These are phyloP conservation scores for Lentinula sp. DNA, from an alignment of 768 basidiomycete genomes.

Conservation along the genomic window DNA sequence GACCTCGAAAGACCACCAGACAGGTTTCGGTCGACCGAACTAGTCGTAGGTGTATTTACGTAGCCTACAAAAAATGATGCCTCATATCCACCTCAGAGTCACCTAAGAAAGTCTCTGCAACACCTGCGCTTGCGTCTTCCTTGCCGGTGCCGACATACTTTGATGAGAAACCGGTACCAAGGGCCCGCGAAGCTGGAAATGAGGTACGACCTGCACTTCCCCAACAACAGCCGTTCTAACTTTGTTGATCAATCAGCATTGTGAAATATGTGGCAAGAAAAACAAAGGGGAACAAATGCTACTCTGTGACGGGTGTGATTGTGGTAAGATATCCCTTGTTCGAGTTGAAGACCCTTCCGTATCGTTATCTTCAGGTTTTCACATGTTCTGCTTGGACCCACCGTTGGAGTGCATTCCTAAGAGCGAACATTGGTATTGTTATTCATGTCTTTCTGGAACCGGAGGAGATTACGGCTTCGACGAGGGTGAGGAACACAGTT, in stretches of 20 bases:
- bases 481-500: slow-evolving; percentile 92
- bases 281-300: slow-evolving; percentile 89
- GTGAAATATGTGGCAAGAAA: slow-evolving; percentile 90
- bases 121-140: neutral
- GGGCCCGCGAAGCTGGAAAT: slow-evolving; percentile 1
- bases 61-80: slow-evolving; percentile 2
- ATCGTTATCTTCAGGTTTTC: slow-evolving; percentile 62
- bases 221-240: neutral
- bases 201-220: slow-evolving; percentile 37
- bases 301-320: slow-evolving; percentile 83
- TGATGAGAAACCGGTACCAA: slow-evolving; percentile 24
- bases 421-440: slow-evolving; percentile 90
- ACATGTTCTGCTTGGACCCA: slow-evolving; percentile 95
- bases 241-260: slow-evolving; percentile 45
- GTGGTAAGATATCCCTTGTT: slow-evolving; percentile 38
- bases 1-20: slow-evolving; percentile 47
- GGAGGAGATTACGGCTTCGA: slow-evolving; percentile 98
- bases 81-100: slow-evolving; percentile 18
- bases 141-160: slow-evolving; percentile 34
- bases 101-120: slow-evolving; percentile 27
- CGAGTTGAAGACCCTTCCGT: neutral
- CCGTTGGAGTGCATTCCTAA: slow-evolving; percentile 81
- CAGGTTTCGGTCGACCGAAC: slow-evolving; percentile 46
- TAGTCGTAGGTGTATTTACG: slow-evolving; percentile 24
- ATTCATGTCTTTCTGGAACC: slow-evolving; percentile 82